Evolutionary conservation across 768 basidiomycete species (phyloP).

Genomic region (Tephrocybe sp.): DNA sequence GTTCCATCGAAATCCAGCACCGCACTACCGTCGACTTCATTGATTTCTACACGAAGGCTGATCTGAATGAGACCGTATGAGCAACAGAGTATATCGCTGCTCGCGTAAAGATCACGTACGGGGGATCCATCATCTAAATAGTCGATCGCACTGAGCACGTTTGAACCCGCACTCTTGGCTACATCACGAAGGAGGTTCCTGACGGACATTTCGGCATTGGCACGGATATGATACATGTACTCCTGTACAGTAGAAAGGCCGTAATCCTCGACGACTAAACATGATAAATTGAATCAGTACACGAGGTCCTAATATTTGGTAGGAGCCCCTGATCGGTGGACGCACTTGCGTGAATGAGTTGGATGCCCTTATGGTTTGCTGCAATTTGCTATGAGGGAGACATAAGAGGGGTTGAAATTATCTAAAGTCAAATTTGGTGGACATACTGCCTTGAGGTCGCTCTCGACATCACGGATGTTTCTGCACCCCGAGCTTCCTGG

Average conservation of each 20-base stretch:
- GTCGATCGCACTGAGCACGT: slow-evolving; percentile 68
- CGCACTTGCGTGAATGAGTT: slow-evolving; percentile 77
- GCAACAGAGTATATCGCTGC: neutral
- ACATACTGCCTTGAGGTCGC: slow-evolving; percentile 84
- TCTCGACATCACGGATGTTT: slow-evolving; percentile 86
- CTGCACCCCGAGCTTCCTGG: slow-evolving; percentile 86
- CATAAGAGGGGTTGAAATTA: slow-evolving; percentile 4
- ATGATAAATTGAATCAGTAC: slow-evolving; percentile 7
- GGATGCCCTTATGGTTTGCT: slow-evolving; percentile 89
- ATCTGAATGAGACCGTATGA: slow-evolving; percentile 43
- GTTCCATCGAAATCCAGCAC: slow-evolving; percentile 84
- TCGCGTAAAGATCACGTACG: slow-evolving; percentile 36
- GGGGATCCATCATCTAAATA: slow-evolving; percentile 88
- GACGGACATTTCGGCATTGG: slow-evolving; percentile 86
- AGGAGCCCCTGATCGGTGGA: slow-evolving; percentile 6
- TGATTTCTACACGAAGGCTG: slow-evolving; percentile 70
- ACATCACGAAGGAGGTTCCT: slow-evolving; percentile 77
- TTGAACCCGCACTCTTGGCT: slow-evolving; percentile 63
- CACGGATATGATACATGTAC: slow-evolving; percentile 89
- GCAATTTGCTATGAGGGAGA: slow-evolving; percentile 88
- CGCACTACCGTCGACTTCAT: slow-evolving; percentile 71
- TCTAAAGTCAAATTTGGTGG: neutral
- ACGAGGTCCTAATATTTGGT: neutral
- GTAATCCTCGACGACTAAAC: slow-evolving; percentile 81
- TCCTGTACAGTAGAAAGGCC: slow-evolving; percentile 83